Conservation (phyloP, 306 rosid species). For the Cyamopsis tetragonoloba region DNA sequence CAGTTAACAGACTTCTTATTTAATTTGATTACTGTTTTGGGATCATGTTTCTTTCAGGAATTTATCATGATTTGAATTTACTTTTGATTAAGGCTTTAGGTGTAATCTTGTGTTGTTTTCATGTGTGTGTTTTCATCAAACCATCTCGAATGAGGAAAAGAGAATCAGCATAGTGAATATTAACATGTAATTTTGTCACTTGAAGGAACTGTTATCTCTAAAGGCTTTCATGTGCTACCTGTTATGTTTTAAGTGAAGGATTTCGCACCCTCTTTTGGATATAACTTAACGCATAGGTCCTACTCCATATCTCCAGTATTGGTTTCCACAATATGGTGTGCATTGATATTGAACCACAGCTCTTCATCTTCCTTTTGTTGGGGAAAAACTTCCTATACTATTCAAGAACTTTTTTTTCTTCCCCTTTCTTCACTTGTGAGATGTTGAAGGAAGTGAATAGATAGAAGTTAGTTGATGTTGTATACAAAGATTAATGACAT, state of each 20-base stretch:
- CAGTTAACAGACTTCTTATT: neutral
- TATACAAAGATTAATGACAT: neutral
- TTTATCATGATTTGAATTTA: neutral
- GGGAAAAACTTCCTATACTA: neutral
- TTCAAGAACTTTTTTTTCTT: neutral
- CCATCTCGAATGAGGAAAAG: neutral
- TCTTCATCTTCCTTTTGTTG: neutral
- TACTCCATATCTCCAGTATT: neutral
- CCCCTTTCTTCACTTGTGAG: neutral
- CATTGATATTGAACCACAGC: neutral
- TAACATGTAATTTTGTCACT: neutral
- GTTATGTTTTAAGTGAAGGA: slow-evolving; percentile 9
- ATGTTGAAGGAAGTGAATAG: neutral
- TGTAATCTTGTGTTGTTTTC: neutral
- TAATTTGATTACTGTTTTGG: neutral
- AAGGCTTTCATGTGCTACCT: slow-evolving; percentile 15
- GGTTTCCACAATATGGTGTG: neutral
- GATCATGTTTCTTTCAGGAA: neutral
- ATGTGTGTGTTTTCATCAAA: neutral
- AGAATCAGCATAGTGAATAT: neutral
- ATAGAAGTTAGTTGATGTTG: neutral
- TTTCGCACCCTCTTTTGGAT: neutral
- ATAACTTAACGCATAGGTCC: neutral
- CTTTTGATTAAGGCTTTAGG: neutral
- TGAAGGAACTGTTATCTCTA: neutral